Percentiles rank a stretch among this genome's conserved stretches.
Conservation (phyloP, 768 basidiomycete species). For the Suillus subluteus region DNA sequence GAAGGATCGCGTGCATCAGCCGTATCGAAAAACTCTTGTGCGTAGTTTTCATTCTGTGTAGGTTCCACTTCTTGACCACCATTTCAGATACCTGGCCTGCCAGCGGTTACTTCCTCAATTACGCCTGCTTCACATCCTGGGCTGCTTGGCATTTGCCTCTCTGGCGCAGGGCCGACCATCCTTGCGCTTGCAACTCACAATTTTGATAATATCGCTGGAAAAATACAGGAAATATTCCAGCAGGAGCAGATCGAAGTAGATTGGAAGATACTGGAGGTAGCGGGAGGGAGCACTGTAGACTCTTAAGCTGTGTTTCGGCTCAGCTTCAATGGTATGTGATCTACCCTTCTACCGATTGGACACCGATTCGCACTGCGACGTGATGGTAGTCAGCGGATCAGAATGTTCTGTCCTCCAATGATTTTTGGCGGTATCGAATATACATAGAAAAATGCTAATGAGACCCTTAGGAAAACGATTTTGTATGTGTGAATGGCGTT, state of each 20-base stretch:
- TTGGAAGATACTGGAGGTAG: constrained; percentile 85
- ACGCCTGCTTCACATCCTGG: constrained; percentile 92
- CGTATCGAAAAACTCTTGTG: constrained; percentile 88
- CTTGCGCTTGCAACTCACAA: constrained; percentile 88
- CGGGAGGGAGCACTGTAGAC: constrained; percentile 42
- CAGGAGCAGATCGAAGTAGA: constrained; percentile 78
- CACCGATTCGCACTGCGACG: not conserved
- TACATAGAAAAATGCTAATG: not conserved
- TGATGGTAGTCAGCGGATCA: not conserved
- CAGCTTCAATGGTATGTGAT: constrained; percentile 1
- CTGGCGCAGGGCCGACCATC: constrained; percentile 97
- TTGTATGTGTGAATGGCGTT: not conserved
- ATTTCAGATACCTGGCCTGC: constrained; percentile 89
- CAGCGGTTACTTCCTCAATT: constrained; percentile 86
- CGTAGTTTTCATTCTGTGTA: constrained; percentile 30
- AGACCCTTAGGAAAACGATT: not conserved
- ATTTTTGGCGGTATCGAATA: not conserved
- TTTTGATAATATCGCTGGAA: constrained; percentile 85
- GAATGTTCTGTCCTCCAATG: not conserved
- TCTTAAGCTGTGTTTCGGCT: constrained; percentile 15
- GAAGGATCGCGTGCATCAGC: constrained; percentile 98
- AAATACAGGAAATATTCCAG: constrained; percentile 75
- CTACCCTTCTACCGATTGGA: not conserved
- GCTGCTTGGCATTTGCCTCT: constrained; percentile 95
- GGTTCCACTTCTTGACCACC: not conserved